Base-by-base conservation (phyloP, 345 rosid species). In the Brassica nigra region DNA sequence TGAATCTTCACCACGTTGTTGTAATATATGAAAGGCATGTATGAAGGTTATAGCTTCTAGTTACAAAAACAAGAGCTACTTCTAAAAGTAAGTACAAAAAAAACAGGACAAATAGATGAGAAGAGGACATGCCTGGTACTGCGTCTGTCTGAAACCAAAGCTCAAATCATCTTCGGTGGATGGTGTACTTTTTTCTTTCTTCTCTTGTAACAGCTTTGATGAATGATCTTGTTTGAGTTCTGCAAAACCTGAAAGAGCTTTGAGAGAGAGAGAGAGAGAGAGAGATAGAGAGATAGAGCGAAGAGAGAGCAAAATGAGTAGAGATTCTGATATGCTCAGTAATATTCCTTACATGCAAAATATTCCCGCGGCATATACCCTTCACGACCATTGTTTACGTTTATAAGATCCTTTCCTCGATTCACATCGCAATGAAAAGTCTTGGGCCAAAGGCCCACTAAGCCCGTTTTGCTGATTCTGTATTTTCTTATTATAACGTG, bases 341-440 rank as follows among this genome's bases (percentile, higher is more conserved):
- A 77, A 85, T 80, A 85, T 80, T 42, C 85, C 78, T 73, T 73
- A 18, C 68, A 66, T 73, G 73, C 82, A 59, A 39, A 59, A 77
- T 81, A 77, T 76, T 36, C 76, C 52, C 74, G 1, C 44, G 27
- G 83, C 68, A 81, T 81, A 81, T 81, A 30, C 80, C 27, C 23
- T 44, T 14, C 47, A 57, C 23, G 33, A 58, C 71, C 72, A 34
- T 61, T 36, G 44, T 67, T 62, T 29, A 49, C 75, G 71, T 64
- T 23, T 8, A 42, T 34, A 49, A 15, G 28, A n/a, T 3, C 52
- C 0, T 67, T 31, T 62, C 62, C 54, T 70, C 64, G 23, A 31
- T 29, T 9, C 11, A 1, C 5, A 18, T 7, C n/a, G 4, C 0
- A 11, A 5, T 36, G 3, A 49, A 71, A 28, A 8, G 0, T 12